Conservation (phyloP, 169 alveolate species). For the Plasmodium cynomolgi region DNA sequence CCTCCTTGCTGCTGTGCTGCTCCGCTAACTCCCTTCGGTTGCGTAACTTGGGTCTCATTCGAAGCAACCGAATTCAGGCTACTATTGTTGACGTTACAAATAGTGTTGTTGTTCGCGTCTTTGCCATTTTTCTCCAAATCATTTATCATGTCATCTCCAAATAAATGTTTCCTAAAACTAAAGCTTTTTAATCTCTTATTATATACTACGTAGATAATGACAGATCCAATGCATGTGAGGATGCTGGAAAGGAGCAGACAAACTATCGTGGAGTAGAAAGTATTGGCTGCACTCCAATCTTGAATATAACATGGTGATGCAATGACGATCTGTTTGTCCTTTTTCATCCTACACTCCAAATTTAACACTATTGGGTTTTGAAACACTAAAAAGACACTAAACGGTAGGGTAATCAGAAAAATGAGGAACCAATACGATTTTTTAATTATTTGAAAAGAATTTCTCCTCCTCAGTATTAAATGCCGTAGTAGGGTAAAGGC, state of each 20-base stretch:
- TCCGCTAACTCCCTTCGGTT: background rate
- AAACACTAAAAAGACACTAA: constrained; percentile 66
- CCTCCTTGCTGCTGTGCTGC: background rate
- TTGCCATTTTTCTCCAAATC: constrained; percentile 24
- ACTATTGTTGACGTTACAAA: constrained; percentile 26
- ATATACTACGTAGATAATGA: constrained; percentile 60
- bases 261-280: constrained; percentile 33
- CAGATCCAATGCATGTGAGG: constrained; percentile 61
- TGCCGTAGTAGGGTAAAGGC: constrained; percentile 66
- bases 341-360: constrained; percentile 23
- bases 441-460: constrained; percentile 74
- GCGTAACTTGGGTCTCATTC: constrained; percentile 31
- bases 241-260: constrained; percentile 55
- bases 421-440: constrained; percentile 74
- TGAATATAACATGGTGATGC: constrained; percentile 75
- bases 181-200: constrained; percentile 14
- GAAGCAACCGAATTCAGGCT: constrained; percentile 75
- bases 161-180: constrained; percentile 28
- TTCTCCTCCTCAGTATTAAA: constrained; percentile 50
- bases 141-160: constrained; percentile 27
- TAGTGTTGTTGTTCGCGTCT: background rate
- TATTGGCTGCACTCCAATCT: constrained; percentile 78
- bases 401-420: constrained; percentile 53
- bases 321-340: background rate
- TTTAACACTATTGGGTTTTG: constrained; percentile 73